These are phyloP conservation scores for Podaxis sp. DNA, from an alignment of 768 basidiomycete genomes.

Conservation along the genomic window DNA sequence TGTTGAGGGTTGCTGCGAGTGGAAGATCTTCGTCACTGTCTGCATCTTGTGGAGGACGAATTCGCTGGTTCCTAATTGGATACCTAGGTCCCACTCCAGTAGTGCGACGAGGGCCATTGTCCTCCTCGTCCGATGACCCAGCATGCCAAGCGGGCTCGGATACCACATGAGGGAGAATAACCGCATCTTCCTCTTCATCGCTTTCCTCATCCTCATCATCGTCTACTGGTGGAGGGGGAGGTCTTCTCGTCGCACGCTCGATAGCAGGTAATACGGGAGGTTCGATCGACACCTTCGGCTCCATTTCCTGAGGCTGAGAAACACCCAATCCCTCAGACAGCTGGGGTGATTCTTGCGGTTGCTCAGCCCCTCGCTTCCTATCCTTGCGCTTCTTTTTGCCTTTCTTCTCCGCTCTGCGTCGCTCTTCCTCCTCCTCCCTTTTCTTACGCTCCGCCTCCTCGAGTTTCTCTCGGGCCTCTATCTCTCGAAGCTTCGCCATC, in stretches of 20 bases:
- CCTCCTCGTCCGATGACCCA: constrained; percentile 71
- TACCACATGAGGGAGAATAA: constrained; percentile 17
- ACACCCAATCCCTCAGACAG: neutral
- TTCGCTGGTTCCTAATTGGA: constrained; percentile 26
- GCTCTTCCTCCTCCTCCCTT: constrained; percentile 46
- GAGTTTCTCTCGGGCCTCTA: constrained; percentile 66
- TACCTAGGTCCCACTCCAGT: constrained; percentile 61
- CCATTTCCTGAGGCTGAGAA: constrained; percentile 17
- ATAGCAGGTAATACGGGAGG: constrained; percentile 49
- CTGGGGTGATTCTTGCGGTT: constrained; percentile 10
- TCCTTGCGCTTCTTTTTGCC: constrained; percentile 50
- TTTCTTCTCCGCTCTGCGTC: constrained; percentile 45
- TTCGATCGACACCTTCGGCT: constrained; percentile 33
- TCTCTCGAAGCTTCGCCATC: constrained; percentile 74
- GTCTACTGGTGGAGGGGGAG: constrained; percentile 39
- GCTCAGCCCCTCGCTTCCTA: constrained; percentile 24
- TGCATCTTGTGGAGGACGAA: constrained; percentile 31
- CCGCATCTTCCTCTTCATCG: constrained; percentile 26
- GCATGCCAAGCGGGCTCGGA: constrained; percentile 39
- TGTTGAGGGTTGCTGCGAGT: constrained; percentile 60
- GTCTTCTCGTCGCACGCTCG: constrained; percentile 35
- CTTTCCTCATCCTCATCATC: constrained; percentile 55
- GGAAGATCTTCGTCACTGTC: constrained; percentile 84
- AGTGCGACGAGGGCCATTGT: constrained; percentile 49
- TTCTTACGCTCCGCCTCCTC: constrained; percentile 54